Evolutionary conservation across 805 yeast species (phyloP).

Genomic region (Starmerella potacharoeniae): DNA sequence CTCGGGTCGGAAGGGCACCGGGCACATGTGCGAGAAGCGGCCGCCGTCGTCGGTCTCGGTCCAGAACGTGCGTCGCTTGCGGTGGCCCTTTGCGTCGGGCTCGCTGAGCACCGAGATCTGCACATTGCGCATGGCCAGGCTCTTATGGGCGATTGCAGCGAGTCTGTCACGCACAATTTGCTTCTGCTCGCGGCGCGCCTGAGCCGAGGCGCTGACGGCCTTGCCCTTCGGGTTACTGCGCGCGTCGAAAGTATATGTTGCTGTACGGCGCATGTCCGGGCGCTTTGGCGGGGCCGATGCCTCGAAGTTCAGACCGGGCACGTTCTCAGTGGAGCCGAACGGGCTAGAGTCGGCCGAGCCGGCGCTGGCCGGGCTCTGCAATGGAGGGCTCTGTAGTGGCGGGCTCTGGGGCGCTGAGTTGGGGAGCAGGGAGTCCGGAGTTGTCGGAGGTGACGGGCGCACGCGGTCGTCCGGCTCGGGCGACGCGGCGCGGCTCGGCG

Average conservation of each 20-base stretch:
- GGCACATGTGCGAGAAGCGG: constrained; percentile 17
- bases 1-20: constrained; percentile 18
- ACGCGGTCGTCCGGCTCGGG: neutral
- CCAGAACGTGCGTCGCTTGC: constrained; percentile 15
- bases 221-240: constrained; percentile 8
- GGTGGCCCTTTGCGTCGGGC: constrained; percentile 9
- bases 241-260: constrained; percentile 10
- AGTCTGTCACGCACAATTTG: constrained; percentile 19
- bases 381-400: no score
- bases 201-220: neutral
- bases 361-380: neutral
- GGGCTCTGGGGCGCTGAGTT: neutral
- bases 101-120: constrained; percentile 12
- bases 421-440: neutral
- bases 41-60: constrained; percentile 23
- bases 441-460: neutral
- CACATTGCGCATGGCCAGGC: constrained; percentile 18
- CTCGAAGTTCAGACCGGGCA: neutral
- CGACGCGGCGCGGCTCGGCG: neutral
- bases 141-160: constrained; percentile 19
- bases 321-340: neutral
- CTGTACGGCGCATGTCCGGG: constrained; percentile 12
- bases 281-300: constrained; percentile 4
- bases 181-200: constrained; percentile 13
- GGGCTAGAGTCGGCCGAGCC: neutral